Percentiles rank a stretch among this genome's conserved stretches.
These are phyloP conservation scores for Rhizomucor pusillus DNA, from an alignment of 371 early-diverging fungal genomes.

Conservation along the genomic window DNA sequence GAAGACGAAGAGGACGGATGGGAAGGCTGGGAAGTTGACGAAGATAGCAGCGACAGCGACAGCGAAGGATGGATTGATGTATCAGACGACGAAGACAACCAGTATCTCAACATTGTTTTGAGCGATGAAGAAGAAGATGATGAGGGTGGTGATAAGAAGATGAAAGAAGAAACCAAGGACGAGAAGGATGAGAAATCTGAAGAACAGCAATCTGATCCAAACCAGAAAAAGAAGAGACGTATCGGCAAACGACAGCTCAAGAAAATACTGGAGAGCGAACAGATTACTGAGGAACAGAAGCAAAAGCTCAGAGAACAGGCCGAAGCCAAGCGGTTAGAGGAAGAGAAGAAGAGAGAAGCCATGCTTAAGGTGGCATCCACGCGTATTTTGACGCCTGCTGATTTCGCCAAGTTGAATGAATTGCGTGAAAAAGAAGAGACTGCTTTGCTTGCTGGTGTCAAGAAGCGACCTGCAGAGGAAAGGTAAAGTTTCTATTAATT, in stretches of 20 bases:
- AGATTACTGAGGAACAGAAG: constrained; percentile 52
- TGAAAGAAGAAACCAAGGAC: constrained; percentile 8
- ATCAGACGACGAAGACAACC: constrained; percentile 47
- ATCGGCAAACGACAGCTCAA: constrained; percentile 49
- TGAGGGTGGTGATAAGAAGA: constrained; percentile 20
- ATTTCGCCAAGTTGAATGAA: constrained; percentile 82
- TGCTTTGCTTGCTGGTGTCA: constrained; percentile 26
- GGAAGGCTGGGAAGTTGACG: constrained; percentile 63
- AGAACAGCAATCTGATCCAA: not conserved
- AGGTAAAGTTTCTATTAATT: not conserved
- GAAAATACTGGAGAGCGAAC: constrained; percentile 42
- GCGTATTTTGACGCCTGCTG: constrained; percentile 88
- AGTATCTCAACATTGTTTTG: constrained; percentile 37
- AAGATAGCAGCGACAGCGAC: constrained; percentile 50
- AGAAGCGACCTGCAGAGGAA: constrained; percentile 43
- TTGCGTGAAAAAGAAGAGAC: constrained; percentile 64
- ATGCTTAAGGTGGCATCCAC: constrained; percentile 43
- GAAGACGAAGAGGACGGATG: constrained; percentile 57
- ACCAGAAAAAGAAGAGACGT: constrained; percentile 23
- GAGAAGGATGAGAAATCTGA: not conserved
- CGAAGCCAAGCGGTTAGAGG: constrained; percentile 35
- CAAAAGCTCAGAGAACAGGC: constrained; percentile 33
- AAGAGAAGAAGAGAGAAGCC: constrained; percentile 38
- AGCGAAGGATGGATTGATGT: constrained; percentile 48
- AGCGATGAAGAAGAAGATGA: constrained; percentile 37